Evolutionary conservation across 192 early-diverging fungal genomes (phyloP).

Genomic region (Umbelopsis sp.): DNA sequence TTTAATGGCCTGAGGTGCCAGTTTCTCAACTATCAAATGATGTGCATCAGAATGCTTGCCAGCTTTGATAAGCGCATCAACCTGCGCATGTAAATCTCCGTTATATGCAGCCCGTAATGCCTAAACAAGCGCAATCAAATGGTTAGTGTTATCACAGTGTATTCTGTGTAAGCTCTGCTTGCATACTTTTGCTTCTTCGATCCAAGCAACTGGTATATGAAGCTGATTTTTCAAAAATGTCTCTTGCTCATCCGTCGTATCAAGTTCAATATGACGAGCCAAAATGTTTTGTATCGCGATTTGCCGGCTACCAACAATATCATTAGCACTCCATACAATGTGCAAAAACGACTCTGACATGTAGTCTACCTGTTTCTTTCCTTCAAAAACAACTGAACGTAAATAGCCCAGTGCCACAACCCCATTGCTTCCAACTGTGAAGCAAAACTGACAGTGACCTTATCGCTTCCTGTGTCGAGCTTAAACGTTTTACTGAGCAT

Average conservation of each 20-base stretch:
- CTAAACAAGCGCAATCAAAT: slow-evolving; percentile 28
- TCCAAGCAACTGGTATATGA: slow-evolving; percentile 65
- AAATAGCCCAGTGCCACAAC: slow-evolving; percentile 85
- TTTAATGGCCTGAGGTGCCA: slow-evolving; percentile 49
- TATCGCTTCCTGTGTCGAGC: not conserved
- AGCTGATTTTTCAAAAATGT: slow-evolving; percentile 65
- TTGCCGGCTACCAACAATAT: slow-evolving; percentile 10
- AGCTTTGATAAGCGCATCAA: slow-evolving; percentile 48
- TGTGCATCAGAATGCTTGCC: slow-evolving; percentile 51
- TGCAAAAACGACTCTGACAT: too few species aligned
- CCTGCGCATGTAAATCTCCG: slow-evolving; percentile 42
- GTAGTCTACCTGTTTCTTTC: not conserved
- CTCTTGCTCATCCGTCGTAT: slow-evolving; percentile 18
- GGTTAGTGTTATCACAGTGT: not conserved
- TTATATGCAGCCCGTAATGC: slow-evolving; percentile 56
- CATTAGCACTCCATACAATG: too few species aligned
- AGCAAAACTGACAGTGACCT: slow-evolving; percentile 48
- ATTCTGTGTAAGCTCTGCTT: too few species aligned
- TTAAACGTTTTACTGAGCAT: slow-evolving; percentile 46
- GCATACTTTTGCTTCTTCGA: slow-evolving; percentile 52
- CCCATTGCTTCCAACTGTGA: slow-evolving; percentile 75
- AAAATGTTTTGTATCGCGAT: slow-evolving; percentile 16
- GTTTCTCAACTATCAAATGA: slow-evolving; percentile 47
- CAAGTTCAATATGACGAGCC: slow-evolving; percentile 3
- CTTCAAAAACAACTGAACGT: slow-evolving; percentile 48